Percentiles rank a stretch among this genome's conserved stretches.
phyloP scores from a whole-genome alignment of 768 basidiomycete species.

The Lactarius sanguifluus region DNA sequence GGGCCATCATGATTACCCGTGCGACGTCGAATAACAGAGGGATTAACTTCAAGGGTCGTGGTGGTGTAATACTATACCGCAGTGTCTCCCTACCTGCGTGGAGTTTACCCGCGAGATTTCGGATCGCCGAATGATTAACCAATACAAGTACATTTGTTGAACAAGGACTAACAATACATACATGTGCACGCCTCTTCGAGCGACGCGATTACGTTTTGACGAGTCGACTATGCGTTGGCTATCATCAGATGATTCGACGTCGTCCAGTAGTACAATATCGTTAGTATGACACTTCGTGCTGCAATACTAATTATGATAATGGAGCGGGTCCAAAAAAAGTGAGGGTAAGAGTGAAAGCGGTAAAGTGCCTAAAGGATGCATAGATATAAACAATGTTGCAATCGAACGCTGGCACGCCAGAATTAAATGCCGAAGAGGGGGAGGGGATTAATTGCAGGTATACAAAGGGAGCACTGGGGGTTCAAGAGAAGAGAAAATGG shows the following conservation, averaged over 20 bases:
- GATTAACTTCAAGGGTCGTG: no score
- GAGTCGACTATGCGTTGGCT: conserved; percentile 5
- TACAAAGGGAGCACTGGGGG: conserved; percentile 17
- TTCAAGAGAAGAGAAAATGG: not conserved
- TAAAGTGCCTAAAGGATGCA: conserved; percentile 23
- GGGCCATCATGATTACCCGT: no score
- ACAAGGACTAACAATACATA: not conserved
- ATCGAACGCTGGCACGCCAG: conserved; percentile 8
- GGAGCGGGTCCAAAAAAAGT: conserved; percentile 12
- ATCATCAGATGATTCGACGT: conserved; percentile 19
- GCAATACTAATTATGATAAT: conserved; percentile 26
- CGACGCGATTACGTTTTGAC: not conserved
- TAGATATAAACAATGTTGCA: conserved; percentile 27
- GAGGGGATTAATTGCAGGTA: conserved; percentile 25
- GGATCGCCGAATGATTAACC: no score
- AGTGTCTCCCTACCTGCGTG: no score
- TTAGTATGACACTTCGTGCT: conserved; percentile 22
- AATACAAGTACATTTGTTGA: conserved; percentile 3
- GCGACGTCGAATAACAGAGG: no score
- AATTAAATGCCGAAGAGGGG: conserved; percentile 20
- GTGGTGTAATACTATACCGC: no score
- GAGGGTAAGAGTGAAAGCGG: conserved; percentile 11
- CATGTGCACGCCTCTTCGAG: not conserved
- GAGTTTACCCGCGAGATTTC: no score
- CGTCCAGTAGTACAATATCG: conserved; percentile 23